Evolutionary conservation across 768 basidiomycete species (phyloP).

Genomic region (Mycena galopus): DNA sequence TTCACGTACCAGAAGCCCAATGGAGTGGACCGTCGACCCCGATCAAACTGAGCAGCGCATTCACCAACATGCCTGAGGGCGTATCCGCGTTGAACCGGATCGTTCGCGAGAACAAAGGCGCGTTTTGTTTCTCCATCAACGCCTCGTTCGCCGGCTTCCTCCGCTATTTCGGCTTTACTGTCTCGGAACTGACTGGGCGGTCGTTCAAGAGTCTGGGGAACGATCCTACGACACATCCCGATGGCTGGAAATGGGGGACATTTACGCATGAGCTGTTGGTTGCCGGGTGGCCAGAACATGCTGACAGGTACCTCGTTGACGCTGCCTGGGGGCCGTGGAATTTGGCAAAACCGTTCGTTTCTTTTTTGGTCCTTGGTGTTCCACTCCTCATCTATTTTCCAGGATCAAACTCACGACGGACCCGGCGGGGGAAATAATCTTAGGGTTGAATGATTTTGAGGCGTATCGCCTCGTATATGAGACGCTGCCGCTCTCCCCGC

Average conservation of each 20-base stretch:
- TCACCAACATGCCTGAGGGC: slow-evolving; percentile 36
- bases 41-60: slow-evolving; percentile 28
- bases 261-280: slow-evolving; percentile 33
- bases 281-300: slow-evolving; percentile 26
- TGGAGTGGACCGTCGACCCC: slow-evolving; percentile 31
- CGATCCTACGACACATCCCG: slow-evolving; percentile 31
- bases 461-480: slow-evolving; percentile 31
- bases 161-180: slow-evolving; percentile 27
- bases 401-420: slow-evolving; percentile 34
- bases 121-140: slow-evolving; percentile 36
- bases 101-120: slow-evolving; percentile 33
- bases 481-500: slow-evolving; percentile 27
- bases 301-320: slow-evolving; percentile 31
- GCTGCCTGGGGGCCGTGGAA: slow-evolving; percentile 33
- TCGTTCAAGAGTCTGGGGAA: slow-evolving; percentile 32
- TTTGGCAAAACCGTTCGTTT: slow-evolving; percentile 30
- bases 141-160: slow-evolving; percentile 30
- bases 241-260: slow-evolving; percentile 37
- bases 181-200: slow-evolving; percentile 33
- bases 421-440: slow-evolving; percentile 29
- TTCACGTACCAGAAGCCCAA: slow-evolving; percentile 36
- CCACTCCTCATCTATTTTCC: not conserved
- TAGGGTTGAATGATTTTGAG: slow-evolving; percentile 34
- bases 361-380: not conserved
- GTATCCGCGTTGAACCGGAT: slow-evolving; percentile 28